Percentiles rank a stretch among this genome's conserved stretches.
Evolutionary conservation across 2,329 filamentous ascomycete species (phyloP).

Genomic region (Ramularia endophylla): DNA sequence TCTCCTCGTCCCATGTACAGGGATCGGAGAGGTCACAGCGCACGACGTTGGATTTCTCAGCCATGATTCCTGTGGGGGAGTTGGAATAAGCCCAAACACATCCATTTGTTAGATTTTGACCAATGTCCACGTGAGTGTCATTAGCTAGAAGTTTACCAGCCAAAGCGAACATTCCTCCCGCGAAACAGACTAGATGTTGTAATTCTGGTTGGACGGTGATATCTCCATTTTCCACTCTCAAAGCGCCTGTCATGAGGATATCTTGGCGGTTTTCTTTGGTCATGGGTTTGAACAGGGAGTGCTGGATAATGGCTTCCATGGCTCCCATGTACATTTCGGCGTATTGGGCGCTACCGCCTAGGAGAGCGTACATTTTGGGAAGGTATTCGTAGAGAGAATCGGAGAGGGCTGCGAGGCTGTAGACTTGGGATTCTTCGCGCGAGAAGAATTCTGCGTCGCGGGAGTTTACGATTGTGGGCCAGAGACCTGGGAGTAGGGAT

Average conservation of each 20-base stretch:
- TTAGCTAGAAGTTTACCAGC: constrained; percentile 56
- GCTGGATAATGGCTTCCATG: constrained; percentile 41
- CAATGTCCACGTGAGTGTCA: constrained; percentile 50
- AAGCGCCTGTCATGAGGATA: constrained; percentile 47
- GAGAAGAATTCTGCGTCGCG: constrained; percentile 29
- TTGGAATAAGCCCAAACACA: constrained; percentile 58
- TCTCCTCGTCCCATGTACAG: constrained; percentile 43
- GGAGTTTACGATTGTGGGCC: constrained; percentile 51
- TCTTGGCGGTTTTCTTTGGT: constrained; percentile 35
- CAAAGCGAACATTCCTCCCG: constrained; percentile 64
- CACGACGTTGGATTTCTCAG: constrained; percentile 51
- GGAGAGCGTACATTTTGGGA: constrained; percentile 25
- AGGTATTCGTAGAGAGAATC: constrained; percentile 33
- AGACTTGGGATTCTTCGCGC: constrained; percentile 18
- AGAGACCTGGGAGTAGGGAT: constrained; percentile 57
- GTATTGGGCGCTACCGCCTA: constrained; percentile 32
- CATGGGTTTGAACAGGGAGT: constrained; percentile 40
- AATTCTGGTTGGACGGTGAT: constrained; percentile 33
- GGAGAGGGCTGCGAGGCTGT: constrained; percentile 29
- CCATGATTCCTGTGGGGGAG: constrained; percentile 55
- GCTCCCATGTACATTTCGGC: constrained; percentile 41
- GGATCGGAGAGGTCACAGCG: constrained; percentile 37
- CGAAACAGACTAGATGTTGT: constrained; percentile 65
- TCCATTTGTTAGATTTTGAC: constrained; percentile 54
- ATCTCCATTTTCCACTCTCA: constrained; percentile 17